Evolutionary conservation across 345 rosid genomes (phyloP).

Genomic region (Gynandropsis gynandra): DNA sequence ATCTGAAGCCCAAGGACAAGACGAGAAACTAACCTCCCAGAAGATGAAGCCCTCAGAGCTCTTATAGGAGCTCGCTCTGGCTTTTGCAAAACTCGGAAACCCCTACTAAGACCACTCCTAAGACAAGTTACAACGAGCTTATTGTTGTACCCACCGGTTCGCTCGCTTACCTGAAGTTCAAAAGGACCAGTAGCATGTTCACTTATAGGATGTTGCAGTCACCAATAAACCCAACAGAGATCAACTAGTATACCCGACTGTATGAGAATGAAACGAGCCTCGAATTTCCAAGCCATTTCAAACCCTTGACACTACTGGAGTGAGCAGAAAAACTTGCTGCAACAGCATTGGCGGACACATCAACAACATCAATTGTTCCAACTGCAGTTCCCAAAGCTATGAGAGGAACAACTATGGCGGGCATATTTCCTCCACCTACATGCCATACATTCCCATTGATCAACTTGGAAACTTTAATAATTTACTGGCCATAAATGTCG

Average conservation of each 20-base stretch:
- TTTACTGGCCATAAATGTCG: neutral
- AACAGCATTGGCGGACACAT: slow-evolving; percentile 82
- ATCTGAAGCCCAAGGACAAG: slow-evolving; percentile 4
- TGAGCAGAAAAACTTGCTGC: slow-evolving; percentile 71
- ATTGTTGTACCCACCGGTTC: slow-evolving; percentile 70
- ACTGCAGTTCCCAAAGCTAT: slow-evolving; percentile 87
- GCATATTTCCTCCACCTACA: slow-evolving; percentile 76
- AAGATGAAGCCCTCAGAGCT: slow-evolving; percentile 75
- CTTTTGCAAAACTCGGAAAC: slow-evolving; percentile 71
- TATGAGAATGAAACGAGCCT: slow-evolving; percentile 78
- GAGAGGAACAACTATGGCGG: slow-evolving; percentile 80
- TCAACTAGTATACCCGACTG: slow-evolving; percentile 36
- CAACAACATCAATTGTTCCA: slow-evolving; percentile 70
- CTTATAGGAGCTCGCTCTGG: slow-evolving; percentile 84
- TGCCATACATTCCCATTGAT: slow-evolving; percentile 20
- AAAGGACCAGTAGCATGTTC: slow-evolving; percentile 6
- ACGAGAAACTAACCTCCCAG: slow-evolving; percentile 59
- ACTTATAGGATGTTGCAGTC: neutral
- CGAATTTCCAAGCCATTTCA: slow-evolving; percentile 91
- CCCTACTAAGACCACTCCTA: slow-evolving; percentile 71
- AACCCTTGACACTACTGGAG: slow-evolving; percentile 55
- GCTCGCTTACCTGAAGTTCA: slow-evolving; percentile 55
- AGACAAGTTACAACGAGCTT: slow-evolving; percentile 76
- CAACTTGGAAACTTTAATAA: slow-evolving; percentile 6
- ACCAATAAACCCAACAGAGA: neutral